phyloP scores from a whole-genome alignment of 2,329 filamentous ascomycete species.

The Colletotrichum karsti region DNA sequence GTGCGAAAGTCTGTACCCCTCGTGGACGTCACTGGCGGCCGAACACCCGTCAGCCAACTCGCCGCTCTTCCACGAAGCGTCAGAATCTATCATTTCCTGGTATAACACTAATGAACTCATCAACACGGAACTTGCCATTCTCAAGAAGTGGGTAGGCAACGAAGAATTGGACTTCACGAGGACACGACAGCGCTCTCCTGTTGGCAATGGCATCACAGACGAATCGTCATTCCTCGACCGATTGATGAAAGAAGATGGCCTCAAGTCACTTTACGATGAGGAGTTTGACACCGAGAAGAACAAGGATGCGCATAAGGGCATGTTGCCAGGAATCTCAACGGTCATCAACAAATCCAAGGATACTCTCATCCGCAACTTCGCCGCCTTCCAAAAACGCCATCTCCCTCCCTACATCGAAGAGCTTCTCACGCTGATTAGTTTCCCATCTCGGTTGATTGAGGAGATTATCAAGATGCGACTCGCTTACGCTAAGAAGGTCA shows the following conservation, averaged over 20 bases:
- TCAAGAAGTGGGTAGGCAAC: slow-evolving; percentile 98
- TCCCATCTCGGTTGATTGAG: slow-evolving; percentile 93
- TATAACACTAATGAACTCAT: slow-evolving; percentile 97
- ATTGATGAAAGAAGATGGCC: slow-evolving; percentile 92
- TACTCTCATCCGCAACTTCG: slow-evolving; percentile 87
- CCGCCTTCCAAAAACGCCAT: slow-evolving; percentile 86
- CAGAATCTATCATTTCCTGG: slow-evolving; percentile 92
- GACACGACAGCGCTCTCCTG: slow-evolving; percentile 73
- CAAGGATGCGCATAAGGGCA: slow-evolving; percentile 67
- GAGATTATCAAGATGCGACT: slow-evolving; percentile 94
- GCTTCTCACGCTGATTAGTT: slow-evolving; percentile 94
- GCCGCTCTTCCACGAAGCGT: slow-evolving; percentile 80
- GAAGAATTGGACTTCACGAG: slow-evolving; percentile 91
- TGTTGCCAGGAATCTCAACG: slow-evolving; percentile 83
- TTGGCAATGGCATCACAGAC: slow-evolving; percentile 79
- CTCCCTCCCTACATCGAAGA: slow-evolving; percentile 97
- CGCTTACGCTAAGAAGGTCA: slow-evolving; percentile 93
- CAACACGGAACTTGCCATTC: slow-evolving; percentile 89
- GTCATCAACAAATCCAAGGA: slow-evolving; percentile 95
- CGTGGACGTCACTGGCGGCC: slow-evolving; percentile 75
- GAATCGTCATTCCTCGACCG: slow-evolving; percentile 95
- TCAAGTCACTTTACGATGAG: slow-evolving; percentile 90
- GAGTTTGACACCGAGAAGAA: slow-evolving; percentile 41
- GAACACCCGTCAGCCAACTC: slow-evolving; percentile 83
- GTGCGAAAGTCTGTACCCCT: slow-evolving; percentile 86